Conservation (phyloP, 805 yeast species). For the Cyberlindnera meyerae region DNA sequence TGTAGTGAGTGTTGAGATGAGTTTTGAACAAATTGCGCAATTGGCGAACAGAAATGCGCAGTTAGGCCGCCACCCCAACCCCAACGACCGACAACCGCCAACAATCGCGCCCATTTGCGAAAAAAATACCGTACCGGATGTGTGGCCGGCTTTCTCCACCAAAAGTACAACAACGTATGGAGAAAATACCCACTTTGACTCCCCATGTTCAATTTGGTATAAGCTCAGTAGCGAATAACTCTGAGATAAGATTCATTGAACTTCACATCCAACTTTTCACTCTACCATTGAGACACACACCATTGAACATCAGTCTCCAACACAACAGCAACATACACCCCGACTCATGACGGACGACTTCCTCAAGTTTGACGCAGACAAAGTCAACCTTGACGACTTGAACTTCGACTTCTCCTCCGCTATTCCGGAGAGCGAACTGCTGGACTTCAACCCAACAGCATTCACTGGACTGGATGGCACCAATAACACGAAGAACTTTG, state of each 20-base stretch:
- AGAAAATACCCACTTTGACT: too few species aligned
- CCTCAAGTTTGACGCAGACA: conserved; percentile 20
- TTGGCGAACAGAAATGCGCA: not conserved
- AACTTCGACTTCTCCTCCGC: conserved; percentile 23
- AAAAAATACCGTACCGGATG: too few species aligned
- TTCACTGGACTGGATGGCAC: conserved; percentile 11
- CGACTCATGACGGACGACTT: conserved; percentile 23
- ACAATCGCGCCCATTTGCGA: too few species aligned
- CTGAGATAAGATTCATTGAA: too few species aligned
- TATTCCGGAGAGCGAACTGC: conserved; percentile 27
- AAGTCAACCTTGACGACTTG: conserved; percentile 23
- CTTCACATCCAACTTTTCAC: too few species aligned
- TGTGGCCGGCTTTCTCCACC: too few species aligned
- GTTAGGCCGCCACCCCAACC: too few species aligned
- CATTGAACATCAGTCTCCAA: too few species aligned
- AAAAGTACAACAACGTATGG: too few species aligned
- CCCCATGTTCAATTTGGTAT: too few species aligned
- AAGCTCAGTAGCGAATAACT: too few species aligned
- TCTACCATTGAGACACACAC: not conserved
- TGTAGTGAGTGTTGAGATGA: not conserved
- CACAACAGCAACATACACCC: not conserved
- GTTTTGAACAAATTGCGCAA: not conserved
- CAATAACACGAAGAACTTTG: not conserved
- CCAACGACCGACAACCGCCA: too few species aligned
- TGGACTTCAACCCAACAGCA: conserved; percentile 19